Base-by-base conservation (phyloP, 2,329 filamentous ascomycete species). In the Hymenoscyphus albidus region DNA sequence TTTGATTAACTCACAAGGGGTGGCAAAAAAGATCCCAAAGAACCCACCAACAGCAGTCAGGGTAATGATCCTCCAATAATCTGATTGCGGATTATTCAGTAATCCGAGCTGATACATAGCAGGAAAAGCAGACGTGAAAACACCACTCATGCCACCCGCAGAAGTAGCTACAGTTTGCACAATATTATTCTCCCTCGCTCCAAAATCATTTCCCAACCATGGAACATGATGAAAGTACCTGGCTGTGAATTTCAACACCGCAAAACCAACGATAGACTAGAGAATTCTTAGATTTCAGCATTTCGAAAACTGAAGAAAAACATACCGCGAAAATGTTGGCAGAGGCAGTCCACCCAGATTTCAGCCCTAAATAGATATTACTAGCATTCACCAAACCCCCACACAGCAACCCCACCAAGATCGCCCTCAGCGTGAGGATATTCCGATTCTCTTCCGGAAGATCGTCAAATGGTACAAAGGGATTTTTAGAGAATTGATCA, bases 181-280 rank as follows among this genome's bases (percentile, higher is more conserved):
- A 70, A 87, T 86, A 70, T 82, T 85, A 77, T 87, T 87, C 73
- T 87, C 85, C 69, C 85, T 83, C 10, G 85, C 85, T 1, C 85
- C 85, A 66, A 87, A 86, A 38, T 74, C 74, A 2, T 80, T 81
- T 27, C 84, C 84, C 9, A 87, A 75, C 54, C 82, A 77, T 2
- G 83, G 83, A 60, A 85, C 76, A 51, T 77, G 77, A 12, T 80
- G 80, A 22, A 83, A 73, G 7, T 79, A 74, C 68, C 78, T 82
- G 13, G 80, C 81, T n/a, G 85, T 75, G 64, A 83, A 76, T 69
- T 84, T 83, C 70, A 87, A 76, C 66, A 87, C 79, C 5, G 81
- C 84, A 65, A 85, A 87, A 56, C 85, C 85, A 66, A 86, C 82
- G 69, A 87, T 85, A 61, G 85, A 59, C 58, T 59, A 44, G 9